Evolutionary conservation across 2,329 filamentous ascomycete genomes (phyloP).

Genomic region (Volutella citrinella): DNA sequence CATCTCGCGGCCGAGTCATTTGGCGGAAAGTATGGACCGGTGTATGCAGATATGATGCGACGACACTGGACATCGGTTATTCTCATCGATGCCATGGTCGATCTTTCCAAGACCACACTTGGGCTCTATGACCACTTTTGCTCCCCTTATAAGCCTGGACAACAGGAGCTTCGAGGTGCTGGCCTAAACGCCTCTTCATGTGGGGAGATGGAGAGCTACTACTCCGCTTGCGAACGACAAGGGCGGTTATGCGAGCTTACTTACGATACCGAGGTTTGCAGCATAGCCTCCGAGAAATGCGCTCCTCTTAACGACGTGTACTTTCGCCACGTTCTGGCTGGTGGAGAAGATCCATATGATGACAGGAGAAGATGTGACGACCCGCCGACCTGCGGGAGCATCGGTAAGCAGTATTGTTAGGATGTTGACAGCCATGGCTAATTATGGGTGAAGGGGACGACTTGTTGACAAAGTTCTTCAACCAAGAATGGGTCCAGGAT

Average conservation of each 20-base stretch:
- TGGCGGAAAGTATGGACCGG: background rate
- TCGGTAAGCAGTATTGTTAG: background rate
- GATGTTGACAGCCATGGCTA: no score
- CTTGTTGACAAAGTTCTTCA: background rate
- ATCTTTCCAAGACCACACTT: no score
- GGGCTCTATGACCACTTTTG: no score
- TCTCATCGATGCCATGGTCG: background rate
- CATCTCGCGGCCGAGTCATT: background rate
- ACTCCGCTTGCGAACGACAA: background rate
- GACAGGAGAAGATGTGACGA: background rate
- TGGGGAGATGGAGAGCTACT: background rate
- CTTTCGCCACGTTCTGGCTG: no score
- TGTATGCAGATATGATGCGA: background rate
- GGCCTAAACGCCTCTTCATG: background rate
- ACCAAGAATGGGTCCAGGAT: background rate
- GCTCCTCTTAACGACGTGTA: no score
- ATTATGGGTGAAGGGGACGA: no score
- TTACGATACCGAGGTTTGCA: background rate
- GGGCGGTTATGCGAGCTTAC: background rate
- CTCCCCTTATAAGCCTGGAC: no score
- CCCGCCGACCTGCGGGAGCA: background rate
- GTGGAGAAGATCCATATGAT: background rate
- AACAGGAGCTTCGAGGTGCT: no score
- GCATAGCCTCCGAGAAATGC: background rate
- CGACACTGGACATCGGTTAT: background rate